phyloP scores from a whole-genome alignment of 495 filamentous ascomycete species.

The Hypoxylon lienhwacheense region DNA sequence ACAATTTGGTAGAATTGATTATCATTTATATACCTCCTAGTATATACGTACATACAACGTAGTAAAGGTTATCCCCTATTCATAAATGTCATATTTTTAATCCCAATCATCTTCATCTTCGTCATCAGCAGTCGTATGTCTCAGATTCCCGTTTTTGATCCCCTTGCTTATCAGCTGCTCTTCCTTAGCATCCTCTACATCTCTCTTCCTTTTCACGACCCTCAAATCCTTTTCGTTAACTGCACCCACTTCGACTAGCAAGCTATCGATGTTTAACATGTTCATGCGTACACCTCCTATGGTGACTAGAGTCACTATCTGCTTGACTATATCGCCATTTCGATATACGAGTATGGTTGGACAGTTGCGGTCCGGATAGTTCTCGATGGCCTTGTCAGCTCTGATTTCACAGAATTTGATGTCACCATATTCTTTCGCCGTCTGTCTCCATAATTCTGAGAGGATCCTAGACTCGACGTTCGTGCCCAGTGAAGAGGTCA shows the following conservation, averaged over 20 bases:
- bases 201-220: conserved; percentile 63
- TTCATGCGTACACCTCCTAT: conserved; percentile 70
- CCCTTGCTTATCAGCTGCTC: conserved; percentile 48
- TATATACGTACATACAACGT: conserved; percentile 1
- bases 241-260: conserved; percentile 82
- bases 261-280: conserved; percentile 64
- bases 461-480: conserved; percentile 83
- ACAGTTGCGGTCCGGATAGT: conserved; percentile 91
- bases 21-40: too few relatives aligned
- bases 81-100: conserved; percentile 40
- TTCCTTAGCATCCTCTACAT: conserved; percentile 61
- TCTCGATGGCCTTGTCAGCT: conserved; percentile 91
- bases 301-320: conserved; percentile 82
- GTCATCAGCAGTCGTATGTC: conserved; percentile 48
- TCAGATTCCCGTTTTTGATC: conserved; percentile 45
- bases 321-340: conserved; percentile 86
- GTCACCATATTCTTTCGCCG: conserved; percentile 83
- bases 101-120: conserved; percentile 83
- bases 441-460: conserved; percentile 82
- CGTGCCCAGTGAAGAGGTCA: conserved; percentile 72
- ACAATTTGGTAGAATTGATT: too few relatives aligned
- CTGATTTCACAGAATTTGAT: conserved; percentile 98
- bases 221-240: conserved; percentile 75
- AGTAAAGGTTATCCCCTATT: too few relatives aligned
- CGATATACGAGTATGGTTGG: conserved; percentile 92